Evolutionary conservation across 495 filamentous ascomycete species (phyloP), one percentile per base, ranked within the genome.

Genomic region (Penicillium flavigenum): DNA sequence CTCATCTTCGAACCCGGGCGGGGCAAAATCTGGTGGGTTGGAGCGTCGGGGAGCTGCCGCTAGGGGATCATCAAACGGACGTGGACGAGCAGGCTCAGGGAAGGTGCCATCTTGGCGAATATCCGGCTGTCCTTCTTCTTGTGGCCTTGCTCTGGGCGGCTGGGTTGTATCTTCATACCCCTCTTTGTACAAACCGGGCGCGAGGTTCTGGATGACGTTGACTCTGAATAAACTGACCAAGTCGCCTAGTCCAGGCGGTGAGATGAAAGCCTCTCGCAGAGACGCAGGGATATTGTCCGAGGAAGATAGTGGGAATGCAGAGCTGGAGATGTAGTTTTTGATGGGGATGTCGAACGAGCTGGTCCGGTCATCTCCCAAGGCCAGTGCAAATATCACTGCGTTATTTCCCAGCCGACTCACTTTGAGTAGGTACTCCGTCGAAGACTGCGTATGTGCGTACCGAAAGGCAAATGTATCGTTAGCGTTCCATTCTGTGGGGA

Each of bases 1-100:
- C 62, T 96, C 92, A 74, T 98, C 92, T 57, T 97, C 94, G 63
- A 98, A 98, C 19, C 83, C 91, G 4, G 94, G 94, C 0, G 91
- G 90, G 0, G 86, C 81, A 60, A 95, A 90, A 54, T 92, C 92
- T 1, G 80, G 71, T 19, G 91, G 92, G 26, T 85, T 71, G 1
- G 88, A 88, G 9, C 76, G 80, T n/a, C 80, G 79, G 0, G 87
- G 87, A 5, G 71, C 77, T 3, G 75, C 76, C 4, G 84, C 83
- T 7, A 92, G 76, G 11, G 88, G 88, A 62, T 88, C 84, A 63
- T 83, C 76, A 68, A 88, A 87, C 11, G 85, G 89, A 59, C 82
- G 82, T 27, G 83, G 88, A 27, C 77, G 83, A 29, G 82, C 86
- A 51, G 84, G 85, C 63, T 79, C 67, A 19, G 81, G 86, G 12